Evolutionary conservation across 2,329 filamentous ascomycete genomes (phyloP), one percentile per base, ranked within the genome.

Genomic region (Diaporthe aspalathi): DNA sequence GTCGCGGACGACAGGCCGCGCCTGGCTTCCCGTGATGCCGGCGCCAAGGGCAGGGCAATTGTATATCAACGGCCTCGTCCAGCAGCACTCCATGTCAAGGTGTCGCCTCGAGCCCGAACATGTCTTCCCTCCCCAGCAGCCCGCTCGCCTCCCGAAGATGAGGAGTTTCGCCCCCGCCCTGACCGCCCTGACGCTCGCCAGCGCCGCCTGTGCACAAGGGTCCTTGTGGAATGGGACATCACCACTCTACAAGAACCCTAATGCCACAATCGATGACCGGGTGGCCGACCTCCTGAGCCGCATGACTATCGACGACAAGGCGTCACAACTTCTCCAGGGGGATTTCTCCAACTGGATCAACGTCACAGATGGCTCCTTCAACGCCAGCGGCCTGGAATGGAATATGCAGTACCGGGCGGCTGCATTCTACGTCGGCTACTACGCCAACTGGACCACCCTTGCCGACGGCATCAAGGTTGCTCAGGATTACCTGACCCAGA

Each of bases 231-330:
- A 56, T 49, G 72, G 71, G 49, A 72, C 71, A 50, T 75, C 70
- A 76, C 82, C 85, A 3, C 73, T 88, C 52, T 93, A 93, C 85
- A 92, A 91, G 78, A 84, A 93, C 77, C 82, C 90, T 6, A 84
- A 83, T 70, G 88, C 90, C 7, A 82, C 88, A 9, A 83, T 93
- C 17, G 89, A 93, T 66, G 87, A 87, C 63, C 86, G 92, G 72
- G 87, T 94, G 14, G 79, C 87, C 12, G 92, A 94, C 78, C 85
- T 94, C 6, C 81, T 94, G 67, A 87, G 87, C 16, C 88, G 90
- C 29, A 94, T 94, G 92, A 93, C 90, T 0, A 87, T 93, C 68
- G 85, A 92, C 76, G 92, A 94, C 72, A 94, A 94, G 82, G 87
- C 89, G 54, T 86, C 90, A 1, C 92, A 94, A 78, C 83, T 92